These are phyloP conservation scores for Pterocarpus macrocarpus DNA, from an alignment of 306 rosid species.

Conservation along the genomic window DNA sequence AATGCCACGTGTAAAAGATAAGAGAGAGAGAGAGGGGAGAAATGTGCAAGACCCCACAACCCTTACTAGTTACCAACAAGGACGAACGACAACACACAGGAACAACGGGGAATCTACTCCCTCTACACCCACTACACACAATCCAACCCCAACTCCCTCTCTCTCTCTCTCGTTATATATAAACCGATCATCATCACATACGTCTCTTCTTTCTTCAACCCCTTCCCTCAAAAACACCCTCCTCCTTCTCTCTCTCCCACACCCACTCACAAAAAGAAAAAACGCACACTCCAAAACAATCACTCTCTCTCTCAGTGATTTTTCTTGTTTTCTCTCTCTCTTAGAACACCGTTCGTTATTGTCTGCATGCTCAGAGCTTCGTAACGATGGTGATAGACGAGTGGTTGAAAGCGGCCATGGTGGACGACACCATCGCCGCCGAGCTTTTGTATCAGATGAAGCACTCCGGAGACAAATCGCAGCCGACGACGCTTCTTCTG, in stretches of 20 bases:
- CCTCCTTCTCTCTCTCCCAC: not conserved
- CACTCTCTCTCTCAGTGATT: not conserved
- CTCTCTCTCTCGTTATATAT: not conserved
- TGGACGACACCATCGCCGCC: conserved; percentile 70
- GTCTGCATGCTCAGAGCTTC: not conserved
- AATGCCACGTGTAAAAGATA: not conserved
- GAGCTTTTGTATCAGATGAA: conserved; percentile 66
- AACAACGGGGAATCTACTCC: conserved; percentile 60
- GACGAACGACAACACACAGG: conserved; percentile 11
- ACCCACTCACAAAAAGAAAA: not conserved
- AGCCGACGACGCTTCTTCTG: not conserved
- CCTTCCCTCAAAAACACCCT: conserved; percentile 53
- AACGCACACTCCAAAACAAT: not conserved
- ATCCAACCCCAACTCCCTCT: conserved; percentile 11
- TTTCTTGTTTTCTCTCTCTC: not conserved
- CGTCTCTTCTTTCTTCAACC: conserved; percentile 27
- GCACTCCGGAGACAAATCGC: conserved; percentile 41
- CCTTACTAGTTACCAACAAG: not conserved
- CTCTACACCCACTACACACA: conserved; percentile 50
- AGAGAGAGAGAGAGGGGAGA: not conserved
- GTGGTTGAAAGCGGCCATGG: conserved; percentile 78
- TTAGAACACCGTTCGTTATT: not conserved
- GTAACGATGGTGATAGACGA: conserved; percentile 58
- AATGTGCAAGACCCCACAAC: not conserved
- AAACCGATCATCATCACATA: not conserved